Percentiles rank a stretch among this genome's conserved stretches.
Conservation (phyloP, 192 early-diverging fungal genomes). For the Entomortierella lignicola region DNA sequence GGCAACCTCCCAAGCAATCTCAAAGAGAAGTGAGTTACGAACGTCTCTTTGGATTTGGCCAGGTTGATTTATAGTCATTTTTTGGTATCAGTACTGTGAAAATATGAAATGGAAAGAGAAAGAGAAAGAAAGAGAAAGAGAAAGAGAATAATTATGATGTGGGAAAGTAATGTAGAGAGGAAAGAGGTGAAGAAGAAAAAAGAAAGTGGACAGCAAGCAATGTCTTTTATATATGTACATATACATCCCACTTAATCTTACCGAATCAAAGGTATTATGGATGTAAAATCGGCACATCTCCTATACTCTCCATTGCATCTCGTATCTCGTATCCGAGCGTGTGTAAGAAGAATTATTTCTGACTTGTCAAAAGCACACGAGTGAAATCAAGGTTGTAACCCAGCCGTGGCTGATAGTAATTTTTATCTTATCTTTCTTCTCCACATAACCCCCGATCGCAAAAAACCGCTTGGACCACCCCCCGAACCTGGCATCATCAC, state of each 20-base stretch:
- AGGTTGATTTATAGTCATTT: too few relatives aligned
- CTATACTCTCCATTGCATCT: too few relatives aligned
- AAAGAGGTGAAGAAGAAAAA: background rate
- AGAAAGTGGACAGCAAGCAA: background rate
- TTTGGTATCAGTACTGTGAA: too few relatives aligned
- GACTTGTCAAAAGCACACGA: too few relatives aligned
- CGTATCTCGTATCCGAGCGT: too few relatives aligned
- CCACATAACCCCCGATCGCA: background rate
- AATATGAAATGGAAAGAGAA: too few relatives aligned
- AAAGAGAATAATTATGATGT: too few relatives aligned
- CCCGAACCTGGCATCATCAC: too few relatives aligned
- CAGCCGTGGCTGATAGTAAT: background rate
- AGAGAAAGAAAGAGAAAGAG: background rate
- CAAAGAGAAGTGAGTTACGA: slow-evolving; percentile 83
- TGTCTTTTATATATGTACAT: background rate
- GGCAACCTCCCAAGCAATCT: slow-evolving; percentile 98
- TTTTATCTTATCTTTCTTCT: background rate
- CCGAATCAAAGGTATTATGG: too few relatives aligned
- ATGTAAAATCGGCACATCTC: too few relatives aligned
- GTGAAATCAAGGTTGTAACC: background rate
- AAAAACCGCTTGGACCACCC: background rate
- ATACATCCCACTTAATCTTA: too few relatives aligned
- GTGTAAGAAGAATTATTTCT: too few relatives aligned
- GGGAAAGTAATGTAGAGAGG: background rate
- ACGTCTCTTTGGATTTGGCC: slow-evolving; percentile 32